Percentiles rank a stretch among this genome's conserved stretches.
phyloP scores from a whole-genome alignment of 371 early-diverging fungal genomes.

The Paramicrosporidium saccamoebae region DNA sequence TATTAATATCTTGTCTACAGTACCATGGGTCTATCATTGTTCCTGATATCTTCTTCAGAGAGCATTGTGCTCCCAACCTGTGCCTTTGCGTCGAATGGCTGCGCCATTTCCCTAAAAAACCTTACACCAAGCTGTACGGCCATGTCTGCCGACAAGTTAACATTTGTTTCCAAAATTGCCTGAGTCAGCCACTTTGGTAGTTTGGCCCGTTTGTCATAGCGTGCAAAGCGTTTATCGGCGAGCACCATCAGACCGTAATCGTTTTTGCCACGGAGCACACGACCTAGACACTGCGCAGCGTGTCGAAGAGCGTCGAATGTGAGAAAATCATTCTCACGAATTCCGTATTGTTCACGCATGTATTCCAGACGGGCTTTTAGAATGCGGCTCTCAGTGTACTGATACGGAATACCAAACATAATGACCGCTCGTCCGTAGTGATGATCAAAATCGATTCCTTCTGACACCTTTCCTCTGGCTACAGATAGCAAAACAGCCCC shows the following conservation, averaged over 20 bases:
- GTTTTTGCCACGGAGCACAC: slow-evolving; percentile 87
- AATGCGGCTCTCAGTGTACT: slow-evolving; percentile 88
- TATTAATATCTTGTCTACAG: too few species aligned
- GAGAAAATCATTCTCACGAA: slow-evolving; percentile 92
- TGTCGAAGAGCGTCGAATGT: slow-evolving; percentile 98
- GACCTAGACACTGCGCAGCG: slow-evolving; percentile 96
- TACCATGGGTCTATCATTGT: too few species aligned
- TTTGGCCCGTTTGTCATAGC: slow-evolving; percentile 76
- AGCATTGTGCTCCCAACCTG: too few species aligned
- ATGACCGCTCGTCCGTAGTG: slow-evolving; percentile 94
- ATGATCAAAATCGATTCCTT: slow-evolving; percentile 98
- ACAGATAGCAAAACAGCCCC: slow-evolving; percentile 95
- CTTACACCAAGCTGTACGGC: slow-evolving; percentile 68
- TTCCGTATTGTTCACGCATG: slow-evolving; percentile 59
- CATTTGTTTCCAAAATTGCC: slow-evolving; percentile 56
- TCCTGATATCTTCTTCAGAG: too few species aligned
- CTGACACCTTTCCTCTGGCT: slow-evolving; percentile 98
- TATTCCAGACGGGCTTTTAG: slow-evolving; percentile 87
- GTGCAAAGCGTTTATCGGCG: slow-evolving; percentile 90
- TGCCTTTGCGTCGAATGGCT: slow-evolving; percentile 43
- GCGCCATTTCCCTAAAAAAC: slow-evolving; percentile 87
- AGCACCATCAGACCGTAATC: slow-evolving; percentile 99
- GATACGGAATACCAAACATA: slow-evolving; percentile 97
- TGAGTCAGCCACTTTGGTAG: slow-evolving; percentile 93
- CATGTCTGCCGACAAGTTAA: slow-evolving; percentile 93